Evolutionary conservation across 2,329 filamentous ascomycete genomes (phyloP).

Genomic region (Verruconis gallopava): DNA sequence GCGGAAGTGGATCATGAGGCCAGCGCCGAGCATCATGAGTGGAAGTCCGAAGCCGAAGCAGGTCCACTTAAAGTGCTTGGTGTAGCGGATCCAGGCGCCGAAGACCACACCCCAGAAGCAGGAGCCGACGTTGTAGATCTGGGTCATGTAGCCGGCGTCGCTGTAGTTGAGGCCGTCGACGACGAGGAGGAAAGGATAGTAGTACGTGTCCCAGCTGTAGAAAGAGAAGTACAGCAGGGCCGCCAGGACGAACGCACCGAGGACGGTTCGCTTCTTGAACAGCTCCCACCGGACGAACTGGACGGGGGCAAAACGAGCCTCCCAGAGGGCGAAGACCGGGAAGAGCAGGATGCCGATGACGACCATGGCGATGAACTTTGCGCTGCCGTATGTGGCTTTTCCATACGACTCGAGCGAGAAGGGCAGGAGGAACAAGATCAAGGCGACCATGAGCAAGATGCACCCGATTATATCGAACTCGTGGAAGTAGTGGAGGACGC

Average conservation of each 20-base stretch:
- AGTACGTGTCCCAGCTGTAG: slow-evolving; percentile 28
- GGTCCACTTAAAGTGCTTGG: slow-evolving; percentile 19
- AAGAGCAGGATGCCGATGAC: slow-evolving; percentile 25
- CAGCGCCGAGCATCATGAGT: slow-evolving; percentile 19
- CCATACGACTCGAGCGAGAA: slow-evolving; percentile 38
- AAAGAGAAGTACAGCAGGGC: slow-evolving; percentile 21
- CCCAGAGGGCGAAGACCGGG: slow-evolving; percentile 26
- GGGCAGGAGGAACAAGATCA: slow-evolving; percentile 54
- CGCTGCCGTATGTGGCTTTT: slow-evolving; percentile 20
- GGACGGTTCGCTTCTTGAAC: slow-evolving; percentile 35
- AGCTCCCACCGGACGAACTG: slow-evolving; percentile 33
- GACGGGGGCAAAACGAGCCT: slow-evolving; percentile 26
- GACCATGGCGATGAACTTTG: slow-evolving; percentile 30
- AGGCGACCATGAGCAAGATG: slow-evolving; percentile 45
- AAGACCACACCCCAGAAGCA: slow-evolving; percentile 17
- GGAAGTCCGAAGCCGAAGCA: slow-evolving; percentile 18
- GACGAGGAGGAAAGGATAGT: slow-evolving; percentile 28
- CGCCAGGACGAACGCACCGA: slow-evolving; percentile 39
- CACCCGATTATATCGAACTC: slow-evolving; percentile 54
- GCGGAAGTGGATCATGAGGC: slow-evolving; percentile 22
- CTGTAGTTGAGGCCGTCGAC: slow-evolving; percentile 21
- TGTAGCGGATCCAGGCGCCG: slow-evolving; percentile 13
- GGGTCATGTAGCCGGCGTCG: slow-evolving; percentile 12
- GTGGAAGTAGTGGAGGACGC: slow-evolving; percentile 40
- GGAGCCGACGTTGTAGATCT: slow-evolving; percentile 25